Percentiles rank a stretch among this genome's conserved stretches.
These are phyloP conservation scores for Lodderomyces pseudojiufengensis DNA, from an alignment of 1,139 yeast species.

Conservation along the genomic window DNA sequence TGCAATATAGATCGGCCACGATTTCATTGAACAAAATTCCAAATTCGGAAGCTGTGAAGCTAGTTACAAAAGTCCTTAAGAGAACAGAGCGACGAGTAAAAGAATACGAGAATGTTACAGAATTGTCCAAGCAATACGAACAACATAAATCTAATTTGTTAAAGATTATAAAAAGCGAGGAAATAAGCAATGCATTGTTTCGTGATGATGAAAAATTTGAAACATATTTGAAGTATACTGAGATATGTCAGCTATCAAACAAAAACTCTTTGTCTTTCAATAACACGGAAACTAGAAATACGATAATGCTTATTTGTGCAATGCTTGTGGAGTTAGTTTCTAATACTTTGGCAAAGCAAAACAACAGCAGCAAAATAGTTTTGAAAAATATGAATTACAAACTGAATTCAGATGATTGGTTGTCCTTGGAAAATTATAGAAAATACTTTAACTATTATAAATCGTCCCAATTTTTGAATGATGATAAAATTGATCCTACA, in stretches of 20 bases:
- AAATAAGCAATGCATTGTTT: constrained; percentile 18
- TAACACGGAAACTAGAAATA: constrained; percentile 19
- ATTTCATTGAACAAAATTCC: no score
- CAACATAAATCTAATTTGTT: constrained; percentile 19
- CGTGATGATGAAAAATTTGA: constrained; percentile 1
- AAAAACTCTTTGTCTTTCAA: constrained; percentile 14
- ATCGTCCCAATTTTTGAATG: constrained; percentile 32
- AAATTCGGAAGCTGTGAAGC: no score
- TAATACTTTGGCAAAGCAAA: constrained; percentile 17
- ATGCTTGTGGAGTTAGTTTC: constrained; percentile 20
- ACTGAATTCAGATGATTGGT: constrained; percentile 19
- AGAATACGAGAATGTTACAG: constrained; percentile 9
- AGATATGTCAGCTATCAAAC: constrained; percentile 4
- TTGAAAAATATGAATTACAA: no score
- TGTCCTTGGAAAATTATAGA: constrained; percentile 16
- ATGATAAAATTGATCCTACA: constrained; percentile 19
- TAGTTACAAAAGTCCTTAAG: constrained; percentile 1
- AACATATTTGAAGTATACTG: constrained; percentile 5
- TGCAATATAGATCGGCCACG: no score
- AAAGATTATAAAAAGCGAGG: constrained; percentile 15
- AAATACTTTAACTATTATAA: constrained; percentile 19
- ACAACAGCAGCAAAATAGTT: no score
- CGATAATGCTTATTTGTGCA: constrained; percentile 18
- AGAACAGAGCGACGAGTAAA: constrained; percentile 9
- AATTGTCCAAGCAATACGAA: constrained; percentile 15